phyloP scores from a whole-genome alignment of 176 grass and related monocot species.

The Triticum aestivum region DNA sequence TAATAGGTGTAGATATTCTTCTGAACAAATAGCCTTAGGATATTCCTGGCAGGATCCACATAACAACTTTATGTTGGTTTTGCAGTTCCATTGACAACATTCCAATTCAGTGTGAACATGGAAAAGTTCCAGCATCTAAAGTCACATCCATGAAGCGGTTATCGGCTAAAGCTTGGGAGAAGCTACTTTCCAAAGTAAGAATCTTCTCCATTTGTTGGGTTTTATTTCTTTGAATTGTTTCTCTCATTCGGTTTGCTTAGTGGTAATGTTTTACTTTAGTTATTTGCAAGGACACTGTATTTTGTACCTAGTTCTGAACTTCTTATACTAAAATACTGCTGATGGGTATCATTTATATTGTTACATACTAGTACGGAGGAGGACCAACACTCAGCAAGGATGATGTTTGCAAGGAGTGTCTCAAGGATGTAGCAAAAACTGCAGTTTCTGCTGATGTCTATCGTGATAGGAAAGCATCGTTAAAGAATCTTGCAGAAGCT shows the following conservation, averaged over 20 bases:
- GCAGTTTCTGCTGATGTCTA: slow-evolving; percentile 85
- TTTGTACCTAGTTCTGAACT: slow-evolving; percentile 22
- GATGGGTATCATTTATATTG: slow-evolving; percentile 21
- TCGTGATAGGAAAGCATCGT: slow-evolving; percentile 86
- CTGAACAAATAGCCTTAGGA: neutral
- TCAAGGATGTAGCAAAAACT: slow-evolving; percentile 75
- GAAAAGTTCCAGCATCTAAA: slow-evolving; percentile 82
- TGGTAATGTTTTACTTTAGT: slow-evolving; percentile 13
- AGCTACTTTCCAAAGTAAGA: slow-evolving; percentile 70
- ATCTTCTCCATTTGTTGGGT: neutral
- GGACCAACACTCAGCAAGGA: slow-evolving; percentile 69
- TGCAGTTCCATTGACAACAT: slow-evolving; percentile 83
- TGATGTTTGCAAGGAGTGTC: slow-evolving; percentile 73
- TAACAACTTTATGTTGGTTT: slow-evolving; percentile 17
- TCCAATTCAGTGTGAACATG: slow-evolving; percentile 77
- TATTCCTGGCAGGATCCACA: slow-evolving; percentile 11
- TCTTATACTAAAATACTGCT: slow-evolving; percentile 23
- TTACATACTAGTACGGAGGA: slow-evolving; percentile 72
- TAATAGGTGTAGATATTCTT: neutral
- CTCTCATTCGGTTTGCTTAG: neutral
- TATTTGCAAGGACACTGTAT: neutral
- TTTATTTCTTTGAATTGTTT: slow-evolving; percentile 22
- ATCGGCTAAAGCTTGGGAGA: slow-evolving; percentile 78
- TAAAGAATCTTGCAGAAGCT: slow-evolving; percentile 84
- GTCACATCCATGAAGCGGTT: slow-evolving; percentile 80